These are phyloP conservation scores for Pleurotus eryngii DNA, from an alignment of 768 basidiomycete genomes.

Conservation along the genomic window DNA sequence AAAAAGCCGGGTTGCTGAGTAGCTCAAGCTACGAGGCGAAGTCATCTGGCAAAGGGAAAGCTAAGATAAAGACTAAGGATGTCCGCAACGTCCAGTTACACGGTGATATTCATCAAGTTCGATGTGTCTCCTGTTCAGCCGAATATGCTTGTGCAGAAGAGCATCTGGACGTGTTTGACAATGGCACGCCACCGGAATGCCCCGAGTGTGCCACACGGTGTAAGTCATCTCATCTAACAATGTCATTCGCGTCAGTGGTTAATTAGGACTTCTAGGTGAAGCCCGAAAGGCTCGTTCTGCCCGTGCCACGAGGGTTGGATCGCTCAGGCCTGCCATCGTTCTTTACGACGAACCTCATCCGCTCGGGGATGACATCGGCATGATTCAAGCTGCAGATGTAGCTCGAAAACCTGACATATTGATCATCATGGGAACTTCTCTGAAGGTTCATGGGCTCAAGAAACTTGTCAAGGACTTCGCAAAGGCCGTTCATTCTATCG, in stretches of 20 bases:
- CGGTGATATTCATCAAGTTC: constrained; percentile 88
- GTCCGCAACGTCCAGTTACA: constrained; percentile 92
- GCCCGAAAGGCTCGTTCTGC: constrained; percentile 82
- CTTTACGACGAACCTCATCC: constrained; percentile 95
- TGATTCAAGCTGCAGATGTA: constrained; percentile 74
- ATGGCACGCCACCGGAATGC: constrained; percentile 79
- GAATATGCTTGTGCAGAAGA: constrained; percentile 68
- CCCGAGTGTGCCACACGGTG: constrained; percentile 81
- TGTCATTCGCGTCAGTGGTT: too few species aligned
- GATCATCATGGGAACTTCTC: constrained; percentile 95
- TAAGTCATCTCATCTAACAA: constrained; percentile 37
- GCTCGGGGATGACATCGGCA: constrained; percentile 87
- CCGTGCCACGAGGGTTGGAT: constrained; percentile 74
- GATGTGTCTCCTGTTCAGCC: constrained; percentile 82
- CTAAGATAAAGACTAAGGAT: constrained; percentile 62
- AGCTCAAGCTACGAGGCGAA: constrained; percentile 54
- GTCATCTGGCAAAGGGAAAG: constrained; percentile 60
- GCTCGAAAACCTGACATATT: constrained; percentile 83
- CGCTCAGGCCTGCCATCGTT: constrained; percentile 90
- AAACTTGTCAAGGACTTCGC: constrained; percentile 94
- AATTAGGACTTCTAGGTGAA: constrained; percentile 40
- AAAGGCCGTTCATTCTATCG: constrained; percentile 63
- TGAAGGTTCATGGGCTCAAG: constrained; percentile 94
- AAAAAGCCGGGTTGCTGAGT: constrained; percentile 69
- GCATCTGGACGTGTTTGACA: constrained; percentile 59